These are phyloP conservation scores for Thermoascus crustaceus DNA, from an alignment of 2,329 filamentous ascomycete species.

Conservation along the genomic window DNA sequence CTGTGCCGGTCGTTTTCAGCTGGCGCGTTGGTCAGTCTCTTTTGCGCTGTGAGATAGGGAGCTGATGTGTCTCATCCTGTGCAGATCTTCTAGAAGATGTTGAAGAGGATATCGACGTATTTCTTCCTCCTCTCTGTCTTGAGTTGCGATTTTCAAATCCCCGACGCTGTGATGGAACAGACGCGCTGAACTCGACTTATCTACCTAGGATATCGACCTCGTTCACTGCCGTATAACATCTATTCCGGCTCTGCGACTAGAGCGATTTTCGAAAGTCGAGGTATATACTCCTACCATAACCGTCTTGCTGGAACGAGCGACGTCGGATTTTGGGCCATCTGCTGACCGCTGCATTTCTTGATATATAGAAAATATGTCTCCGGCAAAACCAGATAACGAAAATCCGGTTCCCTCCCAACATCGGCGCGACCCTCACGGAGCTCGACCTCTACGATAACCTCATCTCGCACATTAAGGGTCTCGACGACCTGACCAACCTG, in stretches of 20 bases:
- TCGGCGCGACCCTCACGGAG: constrained; percentile 64
- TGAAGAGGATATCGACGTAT: constrained; percentile 45
- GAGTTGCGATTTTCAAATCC: not conserved
- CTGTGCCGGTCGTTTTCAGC: constrained; percentile 4
- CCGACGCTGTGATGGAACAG: not conserved
- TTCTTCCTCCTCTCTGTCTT: constrained; percentile 6
- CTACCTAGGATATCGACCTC: constrained; percentile 67
- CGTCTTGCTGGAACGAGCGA: too few species aligned
- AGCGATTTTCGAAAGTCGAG: constrained; percentile 68
- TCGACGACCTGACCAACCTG: constrained; percentile 69
- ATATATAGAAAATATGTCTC: constrained; percentile 62
- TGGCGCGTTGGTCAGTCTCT: not conserved
- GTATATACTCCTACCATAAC: constrained; percentile 29
- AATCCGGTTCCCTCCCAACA: constrained; percentile 62
- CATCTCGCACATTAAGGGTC: constrained; percentile 73
- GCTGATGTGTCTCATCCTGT: constrained; percentile 1
- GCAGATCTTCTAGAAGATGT: constrained; percentile 53
- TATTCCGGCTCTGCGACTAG: constrained; percentile 68
- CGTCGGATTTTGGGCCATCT: not conserved
- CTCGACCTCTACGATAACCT: constrained; percentile 96
- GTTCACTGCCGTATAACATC: constrained; percentile 79
- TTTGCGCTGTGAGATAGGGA: not conserved
- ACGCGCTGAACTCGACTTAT: constrained; percentile 11
- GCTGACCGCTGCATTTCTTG: too few species aligned
- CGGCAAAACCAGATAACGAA: constrained; percentile 83